phyloP scores from a whole-genome alignment of 2,329 filamentous ascomycete species.

The Botrytis hyacinthi region DNA sequence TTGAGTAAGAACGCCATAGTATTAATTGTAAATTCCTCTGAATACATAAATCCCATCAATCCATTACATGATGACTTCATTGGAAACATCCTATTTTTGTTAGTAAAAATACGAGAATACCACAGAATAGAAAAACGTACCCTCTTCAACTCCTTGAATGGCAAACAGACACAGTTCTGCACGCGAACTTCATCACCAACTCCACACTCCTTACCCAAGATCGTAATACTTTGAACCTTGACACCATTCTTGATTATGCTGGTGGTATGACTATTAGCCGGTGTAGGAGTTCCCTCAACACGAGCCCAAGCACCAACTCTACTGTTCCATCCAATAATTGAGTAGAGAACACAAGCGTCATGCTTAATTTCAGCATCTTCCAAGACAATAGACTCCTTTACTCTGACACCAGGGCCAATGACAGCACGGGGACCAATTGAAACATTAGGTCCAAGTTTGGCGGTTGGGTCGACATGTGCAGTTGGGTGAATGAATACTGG shows the following conservation, averaged over 20 bases:
- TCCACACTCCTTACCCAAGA: conserved; percentile 91
- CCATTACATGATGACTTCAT: conserved; percentile 86
- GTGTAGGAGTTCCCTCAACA: conserved; percentile 91
- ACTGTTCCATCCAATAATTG: conserved; percentile 96
- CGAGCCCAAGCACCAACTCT: conserved; percentile 96
- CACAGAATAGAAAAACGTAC: conserved; percentile 51
- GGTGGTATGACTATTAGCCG: conserved; percentile 82
- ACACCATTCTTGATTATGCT: conserved; percentile 97
- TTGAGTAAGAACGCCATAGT: not conserved
- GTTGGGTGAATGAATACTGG: conserved; percentile 95
- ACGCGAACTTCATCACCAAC: conserved; percentile 94
- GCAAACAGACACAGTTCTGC: conserved; percentile 96
- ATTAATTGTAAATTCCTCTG: conserved; percentile 9
- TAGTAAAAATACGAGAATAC: conserved; percentile 31
- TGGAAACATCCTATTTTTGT: conserved; percentile 69
- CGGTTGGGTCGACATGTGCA: conserved; percentile 86
- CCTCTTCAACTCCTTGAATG: conserved; percentile 96
- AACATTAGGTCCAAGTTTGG: conserved; percentile 95
- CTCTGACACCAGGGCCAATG: conserved; percentile 80
- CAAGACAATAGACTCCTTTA: conserved; percentile 95
- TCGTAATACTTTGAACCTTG: conserved; percentile 98
- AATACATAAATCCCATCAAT: not conserved
- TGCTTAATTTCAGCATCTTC: conserved; percentile 96
- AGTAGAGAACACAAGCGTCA: conserved; percentile 91
- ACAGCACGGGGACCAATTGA: conserved; percentile 87